Evolutionary conservation across 2,329 filamentous ascomycete species (phyloP).

Genomic region (Fusarium dimerum): DNA sequence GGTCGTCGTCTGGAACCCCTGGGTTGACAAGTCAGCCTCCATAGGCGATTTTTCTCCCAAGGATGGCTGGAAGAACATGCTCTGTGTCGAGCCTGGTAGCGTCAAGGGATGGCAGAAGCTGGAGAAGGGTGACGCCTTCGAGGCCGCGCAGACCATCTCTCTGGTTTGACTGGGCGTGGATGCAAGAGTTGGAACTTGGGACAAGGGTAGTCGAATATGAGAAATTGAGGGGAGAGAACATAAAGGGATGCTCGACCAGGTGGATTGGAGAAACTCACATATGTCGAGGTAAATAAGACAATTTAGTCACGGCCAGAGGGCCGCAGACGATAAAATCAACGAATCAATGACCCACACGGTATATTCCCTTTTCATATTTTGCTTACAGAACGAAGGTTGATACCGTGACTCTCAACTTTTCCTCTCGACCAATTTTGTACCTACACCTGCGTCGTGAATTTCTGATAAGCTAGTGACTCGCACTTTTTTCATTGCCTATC

Average conservation of each 20-base stretch:
- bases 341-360: conserved; percentile 6
- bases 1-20: conserved; percentile 96
- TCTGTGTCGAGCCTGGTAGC: conserved; percentile 89
- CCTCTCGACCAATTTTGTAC: neutral
- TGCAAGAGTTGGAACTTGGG: conserved; percentile 4
- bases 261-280: neutral
- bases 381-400: neutral
- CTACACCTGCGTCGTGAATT: neutral
- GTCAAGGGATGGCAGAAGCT: conserved; percentile 82
- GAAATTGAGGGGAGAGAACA: neutral
- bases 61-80: conserved; percentile 88
- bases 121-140: conserved; percentile 72
- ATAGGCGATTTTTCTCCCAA: conserved; percentile 90
- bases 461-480: neutral
- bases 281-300: neutral
- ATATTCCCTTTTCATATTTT: conserved; percentile 3
- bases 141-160: conserved; percentile 60
- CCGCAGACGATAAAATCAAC: neutral
- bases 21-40: conserved; percentile 77
- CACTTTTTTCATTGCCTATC: conserved; percentile 1
- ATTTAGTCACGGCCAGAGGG: neutral
- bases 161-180: conserved; percentile 30
- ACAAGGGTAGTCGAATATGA: conserved; percentile 19
- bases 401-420: neutral
- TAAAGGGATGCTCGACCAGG: neutral